A percentile compares a stretch with the other conserved stretches of the same genome.
Evolutionary conservation across 768 basidiomycete genomes (phyloP).

Genomic region (Floccularia luteovirens): DNA sequence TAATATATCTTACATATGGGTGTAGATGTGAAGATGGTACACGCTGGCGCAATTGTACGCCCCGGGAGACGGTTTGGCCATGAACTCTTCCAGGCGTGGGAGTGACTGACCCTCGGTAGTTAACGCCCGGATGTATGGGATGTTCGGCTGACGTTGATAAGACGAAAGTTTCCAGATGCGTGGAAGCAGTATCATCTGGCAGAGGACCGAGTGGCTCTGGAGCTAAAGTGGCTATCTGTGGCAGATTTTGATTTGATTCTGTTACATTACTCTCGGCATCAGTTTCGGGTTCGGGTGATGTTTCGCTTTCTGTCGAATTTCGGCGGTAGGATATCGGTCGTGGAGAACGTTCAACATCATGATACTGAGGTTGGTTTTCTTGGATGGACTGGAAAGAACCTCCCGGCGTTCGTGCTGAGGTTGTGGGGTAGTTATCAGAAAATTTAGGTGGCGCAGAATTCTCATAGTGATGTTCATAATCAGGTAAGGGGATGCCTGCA

Average conservation of each 20-base stretch:
- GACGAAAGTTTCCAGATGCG: slow-evolving; percentile 16
- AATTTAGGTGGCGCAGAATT: too few species aligned
- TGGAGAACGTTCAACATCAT: neutral
- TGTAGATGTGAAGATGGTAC: slow-evolving; percentile 22
- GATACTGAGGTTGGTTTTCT: slow-evolving; percentile 4
- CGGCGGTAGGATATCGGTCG: slow-evolving; percentile 5
- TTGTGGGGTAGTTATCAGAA: too few species aligned
- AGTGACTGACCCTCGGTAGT: slow-evolving; percentile 8
- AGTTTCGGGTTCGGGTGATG: slow-evolving; percentile 31
- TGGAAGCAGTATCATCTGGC: slow-evolving; percentile 16
- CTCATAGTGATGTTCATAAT: too few species aligned
- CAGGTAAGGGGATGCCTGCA: slow-evolving; percentile 15
- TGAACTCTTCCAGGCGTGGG: slow-evolving; percentile 2
- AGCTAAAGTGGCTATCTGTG: slow-evolving; percentile 15
- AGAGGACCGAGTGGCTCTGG: slow-evolving; percentile 21
- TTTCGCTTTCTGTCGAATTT: slow-evolving; percentile 19
- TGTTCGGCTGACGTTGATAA: slow-evolving; percentile 20
- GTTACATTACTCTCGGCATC: slow-evolving; percentile 23
- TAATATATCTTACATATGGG: slow-evolving; percentile 29
- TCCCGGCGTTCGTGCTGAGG: slow-evolving; percentile 8
- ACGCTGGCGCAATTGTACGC: slow-evolving; percentile 4
- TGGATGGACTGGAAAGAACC: slow-evolving; percentile 16
- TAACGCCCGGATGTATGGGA: slow-evolving; percentile 8
- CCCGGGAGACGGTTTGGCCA: too few species aligned
- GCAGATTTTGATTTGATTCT: slow-evolving; percentile 16